Evolutionary conservation across 2,329 filamentous ascomycete species (phyloP).

Genomic region (Coleophoma eucalyptorum): DNA sequence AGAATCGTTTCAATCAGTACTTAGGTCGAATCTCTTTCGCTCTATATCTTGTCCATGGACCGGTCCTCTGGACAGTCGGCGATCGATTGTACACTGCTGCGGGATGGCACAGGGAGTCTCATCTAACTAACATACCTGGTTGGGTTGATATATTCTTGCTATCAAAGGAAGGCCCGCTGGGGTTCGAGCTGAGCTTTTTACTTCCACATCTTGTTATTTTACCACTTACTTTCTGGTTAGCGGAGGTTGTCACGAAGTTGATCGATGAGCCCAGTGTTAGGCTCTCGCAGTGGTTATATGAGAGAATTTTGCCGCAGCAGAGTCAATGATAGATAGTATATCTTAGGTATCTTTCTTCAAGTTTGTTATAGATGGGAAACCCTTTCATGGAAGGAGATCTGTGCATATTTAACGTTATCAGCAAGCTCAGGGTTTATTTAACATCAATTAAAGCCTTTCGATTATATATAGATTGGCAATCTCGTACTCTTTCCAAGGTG

Average conservation of each 20-base stretch:
- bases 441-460: too few species aligned
- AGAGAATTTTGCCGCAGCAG: constrained; percentile 30
- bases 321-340: too few species aligned
- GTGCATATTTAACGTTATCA: too few species aligned
- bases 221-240: constrained; percentile 54
- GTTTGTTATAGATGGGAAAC: too few species aligned
- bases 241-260: constrained; percentile 50
- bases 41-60: constrained; percentile 62
- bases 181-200: constrained; percentile 57
- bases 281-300: constrained; percentile 54
- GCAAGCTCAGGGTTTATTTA: too few species aligned
- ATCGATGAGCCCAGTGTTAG: constrained; percentile 59
- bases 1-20: constrained; percentile 54
- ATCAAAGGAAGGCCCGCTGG: constrained; percentile 51
- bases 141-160: constrained; percentile 56
- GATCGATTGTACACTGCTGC: constrained; percentile 60
- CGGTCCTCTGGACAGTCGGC: constrained; percentile 53
- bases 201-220: constrained; percentile 55
- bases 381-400: too few species aligned
- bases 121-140: constrained; percentile 45
- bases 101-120: constrained; percentile 48
- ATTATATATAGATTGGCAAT: too few species aligned
- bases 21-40: constrained; percentile 59
- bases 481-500: too few species aligned
- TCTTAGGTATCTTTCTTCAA: too few species aligned